Evolutionary conservation across 768 basidiomycete genomes (phyloP), one percentile per base, ranked within the genome.

Genomic region (Boletales sp.): DNA sequence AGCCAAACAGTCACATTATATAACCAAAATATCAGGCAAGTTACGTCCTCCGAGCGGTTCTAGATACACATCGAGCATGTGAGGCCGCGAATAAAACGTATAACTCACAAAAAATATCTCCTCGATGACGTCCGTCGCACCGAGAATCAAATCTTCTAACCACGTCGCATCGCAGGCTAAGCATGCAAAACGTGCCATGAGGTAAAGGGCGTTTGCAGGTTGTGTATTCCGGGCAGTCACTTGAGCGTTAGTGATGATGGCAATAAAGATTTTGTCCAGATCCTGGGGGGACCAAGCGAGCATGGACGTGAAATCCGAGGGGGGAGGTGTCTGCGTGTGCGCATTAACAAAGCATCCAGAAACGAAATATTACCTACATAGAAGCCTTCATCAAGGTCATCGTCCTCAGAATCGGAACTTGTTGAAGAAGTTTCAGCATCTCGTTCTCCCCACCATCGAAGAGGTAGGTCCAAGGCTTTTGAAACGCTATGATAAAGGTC

Each of bases 131-230:
- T 96, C 93, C 17, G 94, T 88, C 0, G 91, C 91, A 15, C 89
- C 89, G 34, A 94, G 82, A 47, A 98, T 80, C 25, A 99, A 75
- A 64, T 96, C 94, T 66, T 95, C 94, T 21, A 97, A 72, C 90
- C 95, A 94, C 1, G 82, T 83, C 56, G 89, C 83, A 64, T 94
- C 92, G 62, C 92, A 93, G n/a, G 81, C 84, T 28, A 91, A 71
- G 56, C 84, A 86, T n/a, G 96, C 96, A 69, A 95, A 99, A 40
- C 94, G 83, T 12, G 92, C 86, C 45, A 94, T 78, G 71, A 96
- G 80, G 68, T 94, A 96, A 43, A 99, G 71, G 11, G 82, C 83
- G 63, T 95, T 97, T 28, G 95, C 96, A 14, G 96, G 94, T 32
- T 93, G 83, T 3, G 86, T 71, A 67, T 93, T 86, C 44, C 81